Conservation (phyloP, 768 basidiomycete genomes). For the Coprinopsis strossmayeri region DNA sequence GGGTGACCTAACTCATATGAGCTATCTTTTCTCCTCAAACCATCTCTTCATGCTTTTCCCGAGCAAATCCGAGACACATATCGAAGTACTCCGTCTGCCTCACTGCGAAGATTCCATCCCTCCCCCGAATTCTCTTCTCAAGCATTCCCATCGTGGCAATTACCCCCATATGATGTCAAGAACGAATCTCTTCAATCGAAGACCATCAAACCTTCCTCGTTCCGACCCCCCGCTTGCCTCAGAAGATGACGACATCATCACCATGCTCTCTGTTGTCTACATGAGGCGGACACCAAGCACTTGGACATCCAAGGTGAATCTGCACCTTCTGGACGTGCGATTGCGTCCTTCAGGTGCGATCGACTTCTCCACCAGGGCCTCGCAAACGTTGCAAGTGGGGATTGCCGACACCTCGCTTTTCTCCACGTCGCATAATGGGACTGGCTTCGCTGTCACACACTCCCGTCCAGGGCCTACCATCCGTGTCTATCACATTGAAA, state of each 20-base stretch:
- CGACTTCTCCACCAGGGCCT: conserved; percentile 11
- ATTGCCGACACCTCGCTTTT: conserved; percentile 15
- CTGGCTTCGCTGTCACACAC: conserved; percentile 18
- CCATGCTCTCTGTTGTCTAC: conserved; percentile 19
- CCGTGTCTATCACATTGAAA: conserved; percentile 16
- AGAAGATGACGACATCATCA: background rate
- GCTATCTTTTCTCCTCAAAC: conserved; percentile 15
- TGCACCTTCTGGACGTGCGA: conserved; percentile 15
- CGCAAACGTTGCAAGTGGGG: conserved; percentile 14
- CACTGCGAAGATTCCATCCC: background rate
- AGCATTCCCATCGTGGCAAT: conserved; percentile 14
- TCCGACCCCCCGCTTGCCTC: conserved; percentile 3
- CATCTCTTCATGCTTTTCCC: conserved; percentile 16
- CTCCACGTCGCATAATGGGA: conserved; percentile 12
- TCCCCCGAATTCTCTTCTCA: conserved; percentile 1
- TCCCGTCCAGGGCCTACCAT: conserved; percentile 16
- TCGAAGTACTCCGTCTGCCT: conserved; percentile 18
- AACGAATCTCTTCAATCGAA: conserved; percentile 13
- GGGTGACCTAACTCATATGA: conserved; percentile 16
- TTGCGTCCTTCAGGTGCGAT: conserved; percentile 11
- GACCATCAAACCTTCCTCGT: background rate
- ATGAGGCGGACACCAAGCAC: conserved; percentile 11
- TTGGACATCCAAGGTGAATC: conserved; percentile 19
- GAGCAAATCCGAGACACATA: conserved; percentile 15
- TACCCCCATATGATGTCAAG: conserved; percentile 19